Conservation (phyloP, 108 stramenopile species). For the Nitzschia putrida region DNA sequence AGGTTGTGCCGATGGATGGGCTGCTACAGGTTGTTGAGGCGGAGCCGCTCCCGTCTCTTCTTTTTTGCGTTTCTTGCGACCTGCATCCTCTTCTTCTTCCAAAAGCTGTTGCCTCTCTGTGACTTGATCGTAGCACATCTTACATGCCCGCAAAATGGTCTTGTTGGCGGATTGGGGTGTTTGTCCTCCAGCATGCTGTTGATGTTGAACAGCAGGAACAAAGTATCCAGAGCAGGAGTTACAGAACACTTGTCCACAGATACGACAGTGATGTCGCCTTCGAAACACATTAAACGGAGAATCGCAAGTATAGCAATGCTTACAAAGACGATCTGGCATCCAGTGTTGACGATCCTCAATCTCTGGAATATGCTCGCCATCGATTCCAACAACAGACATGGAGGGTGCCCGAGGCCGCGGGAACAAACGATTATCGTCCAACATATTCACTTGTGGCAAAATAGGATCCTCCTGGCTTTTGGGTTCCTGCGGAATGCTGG, state of each 20-base stretch:
- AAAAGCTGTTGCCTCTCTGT: slow-evolving; percentile 36
- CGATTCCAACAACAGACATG: neutral
- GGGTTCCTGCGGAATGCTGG: neutral
- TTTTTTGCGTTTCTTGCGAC: slow-evolving; percentile 10
- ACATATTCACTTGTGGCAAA: neutral
- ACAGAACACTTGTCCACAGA: slow-evolving; percentile 99
- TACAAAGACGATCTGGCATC: slow-evolving; percentile 94
- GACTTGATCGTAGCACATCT: slow-evolving; percentile 78
- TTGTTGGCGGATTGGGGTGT: slow-evolving; percentile 12
- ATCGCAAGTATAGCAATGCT: slow-evolving; percentile 92
- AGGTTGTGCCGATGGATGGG: slow-evolving; percentile 1
- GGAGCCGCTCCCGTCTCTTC: neutral
- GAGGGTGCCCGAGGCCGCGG: neutral
- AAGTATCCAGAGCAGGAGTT: slow-evolving; percentile 87
- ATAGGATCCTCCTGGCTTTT: neutral
- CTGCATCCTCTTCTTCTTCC: slow-evolving; percentile 21
- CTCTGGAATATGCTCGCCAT: neutral
- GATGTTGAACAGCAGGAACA: slow-evolving; percentile 49
- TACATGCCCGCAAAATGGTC: slow-evolving; percentile 68
- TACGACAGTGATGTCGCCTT: slow-evolving; percentile 94
- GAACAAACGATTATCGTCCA: neutral
- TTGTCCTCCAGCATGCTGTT: neutral
- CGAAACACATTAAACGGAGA: slow-evolving; percentile 92
- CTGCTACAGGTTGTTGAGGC: neutral
- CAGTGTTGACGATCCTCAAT: slow-evolving; percentile 73